Evolutionary conservation across 2,329 filamentous ascomycete genomes (phyloP).

Genomic region (Decorospora gaudefroyi): DNA sequence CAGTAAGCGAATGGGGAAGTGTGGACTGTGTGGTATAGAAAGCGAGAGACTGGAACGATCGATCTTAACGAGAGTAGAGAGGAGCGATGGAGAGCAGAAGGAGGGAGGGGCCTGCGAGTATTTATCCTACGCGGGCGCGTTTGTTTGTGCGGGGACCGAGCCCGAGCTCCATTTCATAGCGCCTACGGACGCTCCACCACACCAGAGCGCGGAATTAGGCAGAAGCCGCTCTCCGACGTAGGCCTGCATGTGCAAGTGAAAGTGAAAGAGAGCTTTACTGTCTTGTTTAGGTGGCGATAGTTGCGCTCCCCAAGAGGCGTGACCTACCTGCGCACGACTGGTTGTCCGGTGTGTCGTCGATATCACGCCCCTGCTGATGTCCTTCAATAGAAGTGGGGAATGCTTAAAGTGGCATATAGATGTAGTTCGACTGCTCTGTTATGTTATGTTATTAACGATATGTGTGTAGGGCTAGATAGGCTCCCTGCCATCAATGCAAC

Average conservation of each 20-base stretch:
- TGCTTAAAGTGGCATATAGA: too few relatives aligned
- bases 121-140: slow-evolving; percentile 6
- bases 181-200: neutral
- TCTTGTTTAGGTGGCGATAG: too few relatives aligned
- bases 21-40: slow-evolving; percentile 2
- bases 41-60: neutral
- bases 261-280: neutral
- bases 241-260: neutral
- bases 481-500: neutral
- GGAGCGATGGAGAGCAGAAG: neutral
- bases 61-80: slow-evolving; percentile 4
- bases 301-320: too few relatives aligned
- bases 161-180: slow-evolving; percentile 6
- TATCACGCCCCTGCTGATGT: too few relatives aligned
- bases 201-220: neutral
- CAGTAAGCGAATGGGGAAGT: slow-evolving; percentile 4
- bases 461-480: neutral
- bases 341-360: too few relatives aligned
- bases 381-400: too few relatives aligned
- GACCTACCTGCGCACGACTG: too few relatives aligned
- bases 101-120: neutral
- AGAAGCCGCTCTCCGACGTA: slow-evolving; percentile 2
- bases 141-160: slow-evolving; percentile 8
- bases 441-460: neutral
- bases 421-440: neutral